Evolutionary conservation across 2,329 filamentous ascomycete genomes (phyloP).

Genomic region (Neofusicoccum laricinum): DNA sequence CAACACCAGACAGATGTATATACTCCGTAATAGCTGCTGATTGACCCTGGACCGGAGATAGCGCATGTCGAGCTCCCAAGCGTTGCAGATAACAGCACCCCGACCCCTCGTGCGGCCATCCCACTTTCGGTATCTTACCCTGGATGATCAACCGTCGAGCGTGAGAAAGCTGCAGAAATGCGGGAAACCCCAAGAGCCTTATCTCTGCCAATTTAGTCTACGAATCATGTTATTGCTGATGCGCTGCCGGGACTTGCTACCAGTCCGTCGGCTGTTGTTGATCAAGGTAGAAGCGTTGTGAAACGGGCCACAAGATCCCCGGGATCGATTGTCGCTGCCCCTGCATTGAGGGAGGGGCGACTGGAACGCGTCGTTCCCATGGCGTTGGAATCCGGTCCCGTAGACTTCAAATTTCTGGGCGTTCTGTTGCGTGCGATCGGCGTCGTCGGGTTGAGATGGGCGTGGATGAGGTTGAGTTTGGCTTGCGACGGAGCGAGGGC

Average conservation of each 20-base stretch:
- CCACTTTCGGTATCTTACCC: slow-evolving; percentile 4
- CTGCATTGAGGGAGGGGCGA: background rate
- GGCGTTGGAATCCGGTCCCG: background rate
- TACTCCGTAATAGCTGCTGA: background rate
- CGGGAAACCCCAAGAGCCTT: background rate
- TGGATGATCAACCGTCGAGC: background rate
- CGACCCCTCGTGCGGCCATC: background rate
- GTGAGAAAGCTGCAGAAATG: background rate
- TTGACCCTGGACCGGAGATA: background rate
- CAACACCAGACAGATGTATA: background rate
- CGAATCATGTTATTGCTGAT: background rate
- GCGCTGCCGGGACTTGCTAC: background rate
- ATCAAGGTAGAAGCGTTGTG: background rate
- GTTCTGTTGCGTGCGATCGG: too few species aligned
- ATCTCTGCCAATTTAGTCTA: background rate
- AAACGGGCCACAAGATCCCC: background rate
- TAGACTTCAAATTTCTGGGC: background rate
- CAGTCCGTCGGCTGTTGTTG: too few species aligned
- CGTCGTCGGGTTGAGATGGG: background rate
- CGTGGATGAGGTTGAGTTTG: background rate
- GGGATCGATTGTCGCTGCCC: background rate
- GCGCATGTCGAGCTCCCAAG: background rate
- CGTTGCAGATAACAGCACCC: background rate
- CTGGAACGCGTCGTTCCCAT: background rate
- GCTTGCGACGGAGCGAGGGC: background rate